These are phyloP conservation scores for Helotiales sp. DNA, from an alignment of 2,329 filamentous ascomycete species.

Conservation along the genomic window DNA sequence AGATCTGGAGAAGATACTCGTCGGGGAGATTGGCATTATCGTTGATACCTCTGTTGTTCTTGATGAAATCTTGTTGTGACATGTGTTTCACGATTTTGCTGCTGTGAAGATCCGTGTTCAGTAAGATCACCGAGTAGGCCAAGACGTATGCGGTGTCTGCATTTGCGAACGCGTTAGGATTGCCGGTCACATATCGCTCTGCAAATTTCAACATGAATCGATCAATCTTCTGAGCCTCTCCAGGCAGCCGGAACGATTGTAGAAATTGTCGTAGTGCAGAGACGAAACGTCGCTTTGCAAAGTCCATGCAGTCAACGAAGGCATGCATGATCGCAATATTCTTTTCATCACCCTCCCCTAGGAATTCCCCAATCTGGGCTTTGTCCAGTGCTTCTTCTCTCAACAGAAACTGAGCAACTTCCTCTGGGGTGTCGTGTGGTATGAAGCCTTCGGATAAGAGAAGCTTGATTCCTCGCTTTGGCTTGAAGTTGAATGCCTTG, in stretches of 20 bases:
- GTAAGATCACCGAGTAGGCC: slow-evolving; percentile 92
- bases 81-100: slow-evolving; percentile 80
- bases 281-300: slow-evolving; percentile 86
- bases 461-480: slow-evolving; percentile 87
- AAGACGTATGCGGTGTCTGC: slow-evolving; percentile 97
- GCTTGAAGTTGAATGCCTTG: slow-evolving; percentile 95
- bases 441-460: slow-evolving; percentile 88
- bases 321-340: slow-evolving; percentile 98
- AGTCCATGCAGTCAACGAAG: slow-evolving; percentile 95
- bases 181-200: slow-evolving; percentile 90
- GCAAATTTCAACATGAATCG: slow-evolving; percentile 99
- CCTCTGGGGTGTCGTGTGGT: slow-evolving; percentile 70
- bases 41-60: slow-evolving; percentile 98
- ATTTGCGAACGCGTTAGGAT: slow-evolving; percentile 96
- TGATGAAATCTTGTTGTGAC: slow-evolving; percentile 97
- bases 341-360: slow-evolving; percentile 89
- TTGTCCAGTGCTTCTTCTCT: slow-evolving; percentile 86
- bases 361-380: slow-evolving; percentile 86
- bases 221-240: slow-evolving; percentile 98
- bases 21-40: slow-evolving; percentile 91
- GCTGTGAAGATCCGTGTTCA: slow-evolving; percentile 96
- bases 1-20: slow-evolving; percentile 87
- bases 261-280: slow-evolving; percentile 89
- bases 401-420: slow-evolving; percentile 82
- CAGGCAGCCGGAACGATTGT: slow-evolving; percentile 90